phyloP scores from a whole-genome alignment of 768 basidiomycete species.

The Kwoniella dendrophila region DNA sequence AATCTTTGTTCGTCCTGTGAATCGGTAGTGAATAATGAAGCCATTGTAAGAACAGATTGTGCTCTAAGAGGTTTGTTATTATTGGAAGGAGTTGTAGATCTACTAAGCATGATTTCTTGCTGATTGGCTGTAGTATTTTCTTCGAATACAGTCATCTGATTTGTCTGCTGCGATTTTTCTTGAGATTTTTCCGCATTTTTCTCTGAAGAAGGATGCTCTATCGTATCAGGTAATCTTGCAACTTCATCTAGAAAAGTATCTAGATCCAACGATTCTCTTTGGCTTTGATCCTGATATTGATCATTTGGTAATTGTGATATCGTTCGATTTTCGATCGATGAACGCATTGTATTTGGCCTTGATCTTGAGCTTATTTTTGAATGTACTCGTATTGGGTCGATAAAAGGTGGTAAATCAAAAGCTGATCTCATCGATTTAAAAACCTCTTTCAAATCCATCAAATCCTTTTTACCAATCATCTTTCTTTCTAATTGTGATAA shows the following conservation, averaged over 20 bases:
- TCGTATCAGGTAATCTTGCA: slow-evolving; percentile 9
- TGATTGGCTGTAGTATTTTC: too few relatives aligned
- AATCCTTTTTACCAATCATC: slow-evolving; percentile 35
- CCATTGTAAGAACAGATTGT: slow-evolving; percentile 8
- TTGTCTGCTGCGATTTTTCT: background rate
- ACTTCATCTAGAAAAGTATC: slow-evolving; percentile 31
- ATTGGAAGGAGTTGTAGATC: background rate
- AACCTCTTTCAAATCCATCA: slow-evolving; percentile 28
- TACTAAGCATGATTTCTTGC: background rate
- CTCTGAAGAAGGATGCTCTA: background rate
- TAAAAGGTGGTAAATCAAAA: slow-evolving; percentile 21
- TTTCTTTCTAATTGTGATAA: slow-evolving; percentile 20
- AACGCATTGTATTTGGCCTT: background rate
- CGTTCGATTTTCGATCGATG: background rate
- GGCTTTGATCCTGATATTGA: background rate
- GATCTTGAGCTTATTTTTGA: background rate
- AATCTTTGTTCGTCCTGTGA: slow-evolving; percentile 11
- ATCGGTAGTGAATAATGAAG: slow-evolving; percentile 11
- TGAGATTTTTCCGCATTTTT: background rate
- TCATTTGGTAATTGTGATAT: background rate
- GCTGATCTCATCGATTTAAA: slow-evolving; percentile 25
- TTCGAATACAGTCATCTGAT: background rate
- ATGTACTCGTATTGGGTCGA: background rate
- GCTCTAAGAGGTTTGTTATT: background rate
- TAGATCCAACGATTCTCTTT: slow-evolving; percentile 35